Evolutionary conservation across 2,329 filamentous ascomycete genomes (phyloP), one percentile per base, ranked within the genome.

Genomic region (Raffaelea arxii): DNA sequence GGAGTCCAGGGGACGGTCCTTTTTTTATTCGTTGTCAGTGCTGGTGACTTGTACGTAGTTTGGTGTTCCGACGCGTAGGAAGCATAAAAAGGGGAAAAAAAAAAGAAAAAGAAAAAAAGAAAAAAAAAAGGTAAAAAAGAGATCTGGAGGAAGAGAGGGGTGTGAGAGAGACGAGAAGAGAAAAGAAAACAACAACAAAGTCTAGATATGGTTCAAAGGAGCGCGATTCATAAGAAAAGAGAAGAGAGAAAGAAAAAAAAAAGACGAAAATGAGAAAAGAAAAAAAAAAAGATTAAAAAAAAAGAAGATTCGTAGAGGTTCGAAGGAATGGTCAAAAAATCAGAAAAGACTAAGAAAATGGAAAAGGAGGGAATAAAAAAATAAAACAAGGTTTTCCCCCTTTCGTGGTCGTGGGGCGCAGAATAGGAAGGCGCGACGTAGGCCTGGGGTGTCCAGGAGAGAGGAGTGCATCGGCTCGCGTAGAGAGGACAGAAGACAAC

Each of bases 351-450:
- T 22, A 44, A 37, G 27, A 32, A 45, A n/a, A 37, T 25, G 44
- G 36, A 46, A 45, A 38, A 23, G 25, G 21, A 41, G 23, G 32
- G 18, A 44, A 36, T 21, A 25, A 44, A 36, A 36, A 6, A 36
- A 25, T 18, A 41, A 46, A 46, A 41, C 12, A 16, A 41, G 21
- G 12, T 36, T 36, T 44, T 44, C 22, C 35, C 41, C 36, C 46
- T 32, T 43, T 42, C 46, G 46, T 43, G 46, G 46, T 42, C 46
- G 46, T 47, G 46, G 46, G 46, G 46, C 46, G 40, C 18, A 25
- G 7, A 43, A 30, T 9, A 36, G 32, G 41, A 23, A 35, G 41
- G 37, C 37, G 44, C 36, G 44, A 44, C 42, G 18, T 38, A 46
- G 44, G 6, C 12, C 21, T 12, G 41, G 41, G n/a, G n/a, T n/a